These are phyloP conservation scores for Chaetomium cochliodes DNA, from an alignment of 495 filamentous ascomycete genomes.

Conservation along the genomic window DNA sequence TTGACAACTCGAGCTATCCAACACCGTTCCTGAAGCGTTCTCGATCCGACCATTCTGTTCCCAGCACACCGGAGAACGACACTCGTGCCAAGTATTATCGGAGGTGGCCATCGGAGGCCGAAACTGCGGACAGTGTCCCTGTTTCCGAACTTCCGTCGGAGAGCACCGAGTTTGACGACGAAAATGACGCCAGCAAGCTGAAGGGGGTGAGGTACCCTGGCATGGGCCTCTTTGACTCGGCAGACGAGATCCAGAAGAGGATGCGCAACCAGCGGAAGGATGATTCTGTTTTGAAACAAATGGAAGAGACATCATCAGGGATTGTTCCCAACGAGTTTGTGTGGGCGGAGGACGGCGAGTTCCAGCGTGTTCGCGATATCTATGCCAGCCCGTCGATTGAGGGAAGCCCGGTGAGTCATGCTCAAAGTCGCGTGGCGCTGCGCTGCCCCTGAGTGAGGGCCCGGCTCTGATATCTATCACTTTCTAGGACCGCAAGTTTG, in stretches of 20 bases:
- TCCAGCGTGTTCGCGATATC: conserved; percentile 54
- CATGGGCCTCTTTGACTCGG: conserved; percentile 87
- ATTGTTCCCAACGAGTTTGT: conserved; percentile 73
- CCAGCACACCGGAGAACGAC: conserved; percentile 26
- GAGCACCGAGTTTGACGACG: conserved; percentile 34
- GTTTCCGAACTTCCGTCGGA: conserved; percentile 35
- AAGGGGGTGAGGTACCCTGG: conserved; percentile 80
- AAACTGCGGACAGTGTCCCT: conserved; percentile 33
- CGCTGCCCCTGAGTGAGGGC: neutral
- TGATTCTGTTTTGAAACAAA: conserved; percentile 62
- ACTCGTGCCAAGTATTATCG: conserved; percentile 22
- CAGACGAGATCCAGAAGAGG: conserved; percentile 69
- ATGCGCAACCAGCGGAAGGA: conserved; percentile 88
- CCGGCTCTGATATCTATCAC: neutral
- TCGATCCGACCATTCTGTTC: conserved; percentile 22
- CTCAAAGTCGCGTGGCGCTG: neutral
- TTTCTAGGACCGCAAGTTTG: conserved; percentile 30
- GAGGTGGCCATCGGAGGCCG: conserved; percentile 35
- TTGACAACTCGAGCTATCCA: conserved; percentile 26
- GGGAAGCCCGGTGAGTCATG: conserved; percentile 46
- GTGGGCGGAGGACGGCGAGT: conserved; percentile 55
- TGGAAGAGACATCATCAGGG: conserved; percentile 63
- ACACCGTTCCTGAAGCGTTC: conserved; percentile 26
- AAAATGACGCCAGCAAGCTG: conserved; percentile 50
- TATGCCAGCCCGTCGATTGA: conserved; percentile 50